Base-by-base conservation (phyloP, 257 asterid genomes). In the Nicotiana attenuata region DNA sequence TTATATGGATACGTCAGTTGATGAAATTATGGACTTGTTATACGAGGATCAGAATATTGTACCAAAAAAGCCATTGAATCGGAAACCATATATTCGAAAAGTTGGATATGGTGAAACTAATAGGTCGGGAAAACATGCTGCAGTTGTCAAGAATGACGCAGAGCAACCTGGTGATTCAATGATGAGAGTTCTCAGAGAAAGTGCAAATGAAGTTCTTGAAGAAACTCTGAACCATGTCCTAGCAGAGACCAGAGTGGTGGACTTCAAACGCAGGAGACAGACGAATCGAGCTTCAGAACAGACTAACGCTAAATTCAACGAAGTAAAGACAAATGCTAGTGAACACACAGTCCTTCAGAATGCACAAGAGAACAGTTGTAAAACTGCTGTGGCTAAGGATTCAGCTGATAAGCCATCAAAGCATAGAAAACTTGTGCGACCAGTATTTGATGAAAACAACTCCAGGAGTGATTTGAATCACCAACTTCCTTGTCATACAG, bases 371-470 rank as follows among this genome's bases (percentile, higher is more conserved):
- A 73, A 22, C 78, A 71, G 81, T 33, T 28, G 50, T 81, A 84
- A 47, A 81, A 65, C 55, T 77, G 87, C 60, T 80, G 87, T 85
- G 77, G 87, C 80, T 16, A 85, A 80, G 81, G 83, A 26, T 77
- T 59, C 87, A 73, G 57, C 52, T 47, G 80, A 77, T 79, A 80
- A 85, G 80, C 83, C 71, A 83, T 60, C 63, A 61, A 91, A 87
- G 80, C 96, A 92, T 75, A 89, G 78, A 83, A 93, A 83, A 87
- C 87, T 93, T 85, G 88, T 92, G 38, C 87, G 97, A 55, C 97
- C 96, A 20, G 83, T 78, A 47, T 93, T 91, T 65, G 80, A 80
- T 52, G 84, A 83, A 55, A 65, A 57, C 47, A 86, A 86, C 67
- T 65, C 85, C 24, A 81, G 55, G 77, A 67, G 82, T 67, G 63